Percentiles rank a stretch among this genome's conserved stretches.
phyloP scores from a whole-genome alignment of 1,284 basidiomycete species.

The Inonotus obliquus region DNA sequence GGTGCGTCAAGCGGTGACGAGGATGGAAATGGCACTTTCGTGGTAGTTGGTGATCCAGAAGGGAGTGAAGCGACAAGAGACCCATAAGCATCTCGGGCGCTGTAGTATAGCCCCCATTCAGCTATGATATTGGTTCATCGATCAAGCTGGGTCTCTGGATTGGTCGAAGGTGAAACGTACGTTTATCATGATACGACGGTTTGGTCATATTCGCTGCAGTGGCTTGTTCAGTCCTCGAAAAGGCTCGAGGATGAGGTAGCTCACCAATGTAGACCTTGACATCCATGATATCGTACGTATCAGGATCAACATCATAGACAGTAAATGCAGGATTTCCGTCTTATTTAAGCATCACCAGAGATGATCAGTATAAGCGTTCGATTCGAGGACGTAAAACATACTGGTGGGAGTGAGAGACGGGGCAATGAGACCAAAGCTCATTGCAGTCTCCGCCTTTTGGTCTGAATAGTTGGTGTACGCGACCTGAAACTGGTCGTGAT shows the following conservation, averaged over 20 bases:
- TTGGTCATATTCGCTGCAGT: conserved; percentile 32
- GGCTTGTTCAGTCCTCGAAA: not conserved
- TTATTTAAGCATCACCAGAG: conserved; percentile 20
- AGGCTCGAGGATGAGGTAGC: conserved; percentile 14
- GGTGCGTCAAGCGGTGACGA: conserved; percentile 34
- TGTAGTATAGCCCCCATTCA: conserved; percentile 52
- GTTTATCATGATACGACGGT: conserved; percentile 34
- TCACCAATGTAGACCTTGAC: conserved; percentile 38
- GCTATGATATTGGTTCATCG: conserved; percentile 31
- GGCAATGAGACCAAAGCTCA: conserved; percentile 44
- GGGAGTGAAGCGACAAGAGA: conserved; percentile 34
- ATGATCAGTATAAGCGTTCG: not conserved
- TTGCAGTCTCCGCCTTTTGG: conserved; percentile 44
- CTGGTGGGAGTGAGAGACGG: conserved; percentile 55
- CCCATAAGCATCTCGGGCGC: conserved; percentile 48
- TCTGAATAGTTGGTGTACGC: conserved; percentile 50
- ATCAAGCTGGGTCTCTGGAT: conserved; percentile 14
- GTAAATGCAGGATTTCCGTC: conserved; percentile 49
- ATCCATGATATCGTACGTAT: conserved; percentile 50
- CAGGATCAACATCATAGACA: conserved; percentile 48
- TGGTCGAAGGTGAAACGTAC: conserved; percentile 23
- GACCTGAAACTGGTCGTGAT: conserved; percentile 52
- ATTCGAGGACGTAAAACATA: conserved; percentile 20
- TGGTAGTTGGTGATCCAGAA: not conserved
- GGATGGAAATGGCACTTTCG: conserved; percentile 10